phyloP scores from a whole-genome alignment of 176 grass and related monocot genomes.

The Melocanna baccifera region DNA sequence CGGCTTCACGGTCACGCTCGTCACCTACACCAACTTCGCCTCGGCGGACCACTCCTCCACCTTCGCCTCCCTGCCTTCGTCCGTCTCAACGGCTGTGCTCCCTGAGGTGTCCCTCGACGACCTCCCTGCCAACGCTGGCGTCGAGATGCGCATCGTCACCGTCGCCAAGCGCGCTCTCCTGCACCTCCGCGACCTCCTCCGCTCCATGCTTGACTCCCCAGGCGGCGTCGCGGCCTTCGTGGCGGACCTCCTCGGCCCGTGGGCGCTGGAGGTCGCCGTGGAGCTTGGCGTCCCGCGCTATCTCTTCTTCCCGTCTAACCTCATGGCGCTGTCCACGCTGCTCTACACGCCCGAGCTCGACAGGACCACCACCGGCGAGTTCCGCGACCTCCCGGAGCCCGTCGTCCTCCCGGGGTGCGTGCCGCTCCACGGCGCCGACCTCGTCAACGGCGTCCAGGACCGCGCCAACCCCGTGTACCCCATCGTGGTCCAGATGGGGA shows the following conservation, averaged over 20 bases:
- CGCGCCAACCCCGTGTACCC: constrained; percentile 13
- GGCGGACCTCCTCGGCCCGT: constrained; percentile 36
- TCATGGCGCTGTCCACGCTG: constrained; percentile 11
- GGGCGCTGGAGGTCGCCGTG: constrained; percentile 17
- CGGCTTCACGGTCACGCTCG: constrained; percentile 46
- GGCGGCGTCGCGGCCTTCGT: constrained; percentile 40
- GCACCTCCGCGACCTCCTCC: constrained; percentile 29
- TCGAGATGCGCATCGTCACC: constrained; percentile 24
- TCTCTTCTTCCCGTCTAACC: constrained; percentile 42
- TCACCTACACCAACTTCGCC: constrained; percentile 51
- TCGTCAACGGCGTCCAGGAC: constrained; percentile 35
- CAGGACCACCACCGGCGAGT: constrained; percentile 39
- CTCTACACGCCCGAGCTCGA: constrained; percentile 37
- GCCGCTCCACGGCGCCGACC: constrained; percentile 45
- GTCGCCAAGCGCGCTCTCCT: constrained; percentile 20
- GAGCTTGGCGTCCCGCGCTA: constrained; percentile 52
- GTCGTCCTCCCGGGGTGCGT: constrained; percentile 57
- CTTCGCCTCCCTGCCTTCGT: constrained; percentile 27
- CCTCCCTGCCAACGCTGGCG: constrained; percentile 23
- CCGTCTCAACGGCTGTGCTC: constrained; percentile 41
- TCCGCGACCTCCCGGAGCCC: constrained; percentile 47
- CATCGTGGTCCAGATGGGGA: constrained; percentile 3
- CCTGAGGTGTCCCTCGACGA: constrained; percentile 49
- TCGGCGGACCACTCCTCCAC: constrained; percentile 18
- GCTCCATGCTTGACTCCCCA: not conserved